Evolutionary conservation across 2,329 filamentous ascomycete genomes (phyloP).

Genomic region (Ophiostoma triangulosporum): DNA sequence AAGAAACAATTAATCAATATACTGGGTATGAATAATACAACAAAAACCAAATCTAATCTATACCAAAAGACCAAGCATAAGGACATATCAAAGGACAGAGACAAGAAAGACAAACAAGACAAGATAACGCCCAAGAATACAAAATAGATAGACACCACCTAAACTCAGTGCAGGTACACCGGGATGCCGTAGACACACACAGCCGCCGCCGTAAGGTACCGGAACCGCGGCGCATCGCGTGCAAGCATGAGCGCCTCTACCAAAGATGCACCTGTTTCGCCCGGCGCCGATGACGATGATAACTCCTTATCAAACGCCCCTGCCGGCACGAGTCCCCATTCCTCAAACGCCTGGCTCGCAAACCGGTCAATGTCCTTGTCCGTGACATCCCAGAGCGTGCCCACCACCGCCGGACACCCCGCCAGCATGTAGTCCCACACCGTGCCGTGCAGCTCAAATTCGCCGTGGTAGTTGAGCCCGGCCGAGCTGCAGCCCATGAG

Average conservation of each 20-base stretch:
- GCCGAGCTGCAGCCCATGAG: constrained; percentile 93
- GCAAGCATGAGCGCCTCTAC: constrained; percentile 71
- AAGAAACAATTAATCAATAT: too few relatives aligned
- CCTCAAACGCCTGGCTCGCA: constrained; percentile 62
- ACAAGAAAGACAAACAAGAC: background rate
- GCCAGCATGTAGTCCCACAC: constrained; percentile 87
- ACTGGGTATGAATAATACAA: too few relatives aligned
- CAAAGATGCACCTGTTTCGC: constrained; percentile 35
- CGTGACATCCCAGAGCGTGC: constrained; percentile 95
- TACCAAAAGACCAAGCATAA: background rate
- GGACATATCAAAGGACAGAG: background rate
- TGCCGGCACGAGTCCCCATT: constrained; percentile 62
- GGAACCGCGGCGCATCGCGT: constrained; percentile 67
- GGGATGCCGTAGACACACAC: constrained; percentile 93
- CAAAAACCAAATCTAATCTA: background rate
- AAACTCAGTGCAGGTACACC: constrained; percentile 48
- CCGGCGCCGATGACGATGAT: constrained; percentile 10
- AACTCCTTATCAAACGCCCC: constrained; percentile 27
- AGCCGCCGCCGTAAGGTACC: constrained; percentile 85
- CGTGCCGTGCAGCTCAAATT: constrained; percentile 83
- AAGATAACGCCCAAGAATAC: background rate
- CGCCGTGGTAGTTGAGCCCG: constrained; percentile 63
- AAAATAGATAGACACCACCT: background rate
- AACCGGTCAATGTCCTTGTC: constrained; percentile 96
- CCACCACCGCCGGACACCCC: constrained; percentile 73